Percentiles rank a stretch among this genome's conserved stretches.
phyloP scores from a whole-genome alignment of 2,329 filamentous ascomycete genomes.

The Trichoderma brevicompactum region DNA sequence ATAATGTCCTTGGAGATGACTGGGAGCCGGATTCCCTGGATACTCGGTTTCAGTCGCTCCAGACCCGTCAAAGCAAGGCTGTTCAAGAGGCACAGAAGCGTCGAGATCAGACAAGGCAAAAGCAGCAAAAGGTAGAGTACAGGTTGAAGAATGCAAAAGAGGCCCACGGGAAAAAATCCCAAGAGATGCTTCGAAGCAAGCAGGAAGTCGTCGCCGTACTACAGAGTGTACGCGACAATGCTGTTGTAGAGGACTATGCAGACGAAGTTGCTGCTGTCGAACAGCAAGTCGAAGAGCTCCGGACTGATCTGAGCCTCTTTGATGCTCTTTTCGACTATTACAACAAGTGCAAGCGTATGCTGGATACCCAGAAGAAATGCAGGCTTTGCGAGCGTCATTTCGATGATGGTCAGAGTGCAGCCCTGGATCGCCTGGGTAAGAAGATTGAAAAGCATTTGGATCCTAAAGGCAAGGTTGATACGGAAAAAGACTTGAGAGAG shows the following conservation, averaged over 20 bases:
- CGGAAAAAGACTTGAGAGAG: constrained; percentile 64
- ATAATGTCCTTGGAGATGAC: constrained; percentile 61
- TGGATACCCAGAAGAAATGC: constrained; percentile 73
- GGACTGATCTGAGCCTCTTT: constrained; percentile 70
- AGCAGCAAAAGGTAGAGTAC: constrained; percentile 77
- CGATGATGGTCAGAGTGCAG: constrained; percentile 60
- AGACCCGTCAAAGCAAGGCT: constrained; percentile 61
- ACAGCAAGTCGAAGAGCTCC: constrained; percentile 62
- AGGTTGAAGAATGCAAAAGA: constrained; percentile 68
- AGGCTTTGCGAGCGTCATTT: constrained; percentile 76
- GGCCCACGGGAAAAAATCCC: constrained; percentile 65
- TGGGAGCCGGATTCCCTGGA: constrained; percentile 77
- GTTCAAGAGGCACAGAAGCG: constrained; percentile 69
- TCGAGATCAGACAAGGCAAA: constrained; percentile 71
- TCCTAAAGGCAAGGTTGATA: constrained; percentile 64
- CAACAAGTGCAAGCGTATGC: constrained; percentile 65
- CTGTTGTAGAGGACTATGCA: constrained; percentile 58
- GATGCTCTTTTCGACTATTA: constrained; percentile 74
- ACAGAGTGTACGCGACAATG: constrained; percentile 48
- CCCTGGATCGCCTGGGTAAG: constrained; percentile 63
- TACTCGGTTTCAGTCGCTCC: constrained; percentile 65
- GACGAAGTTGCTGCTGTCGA: constrained; percentile 56
- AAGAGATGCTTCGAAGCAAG: constrained; percentile 66
- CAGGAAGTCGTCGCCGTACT: constrained; percentile 58
- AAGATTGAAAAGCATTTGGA: constrained; percentile 68